Evolutionary conservation across 352 stramenopile genomes (phyloP).

Genomic region (Thraustochytrium sp.): DNA sequence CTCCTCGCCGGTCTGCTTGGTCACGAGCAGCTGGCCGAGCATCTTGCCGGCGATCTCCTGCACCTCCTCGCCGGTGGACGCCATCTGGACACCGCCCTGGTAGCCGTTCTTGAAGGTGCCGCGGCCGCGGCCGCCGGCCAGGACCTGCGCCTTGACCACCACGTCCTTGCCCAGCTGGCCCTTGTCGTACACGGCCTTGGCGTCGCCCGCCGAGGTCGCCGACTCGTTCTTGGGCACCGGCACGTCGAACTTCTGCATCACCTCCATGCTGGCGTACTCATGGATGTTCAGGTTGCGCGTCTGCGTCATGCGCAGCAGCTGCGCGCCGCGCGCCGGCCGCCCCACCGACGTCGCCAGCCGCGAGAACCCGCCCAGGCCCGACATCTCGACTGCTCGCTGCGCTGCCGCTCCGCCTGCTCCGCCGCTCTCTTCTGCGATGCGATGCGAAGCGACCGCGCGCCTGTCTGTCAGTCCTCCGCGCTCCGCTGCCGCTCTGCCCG

Average conservation of each 20-base stretch:
- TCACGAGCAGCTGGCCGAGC: conserved; percentile 52
- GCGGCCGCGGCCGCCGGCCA: conserved; percentile 88
- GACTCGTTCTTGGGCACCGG: conserved; percentile 57
- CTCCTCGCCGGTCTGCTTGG: conserved; percentile 55
- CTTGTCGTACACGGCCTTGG: conserved; percentile 63
- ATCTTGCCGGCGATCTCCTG: conserved; percentile 49
- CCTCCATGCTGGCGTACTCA: conserved; percentile 86
- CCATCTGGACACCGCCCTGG: conserved; percentile 94
- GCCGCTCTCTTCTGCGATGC: too few species aligned
- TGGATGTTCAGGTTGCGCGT: conserved; percentile 75
- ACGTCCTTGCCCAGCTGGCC: conserved; percentile 62
- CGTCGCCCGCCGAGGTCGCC: conserved; percentile 69
- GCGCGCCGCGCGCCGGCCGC: not conserved
- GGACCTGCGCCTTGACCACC: conserved; percentile 83
- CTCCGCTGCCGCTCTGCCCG: too few species aligned
- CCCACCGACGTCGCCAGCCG: not conserved
- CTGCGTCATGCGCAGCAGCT: conserved; percentile 9
- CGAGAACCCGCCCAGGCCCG: not conserved
- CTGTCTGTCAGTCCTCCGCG: too few species aligned
- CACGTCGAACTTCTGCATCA: conserved; percentile 81
- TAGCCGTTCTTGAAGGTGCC: conserved; percentile 92
- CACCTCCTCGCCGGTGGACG: conserved; percentile 64
- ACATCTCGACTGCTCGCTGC: too few species aligned
- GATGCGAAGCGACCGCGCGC: too few species aligned
- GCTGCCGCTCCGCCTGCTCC: too few species aligned